Evolutionary conservation across 2,329 filamentous ascomycete genomes (phyloP), one percentile per base, ranked within the genome.

Genomic region (Apiospora saccharicola): DNA sequence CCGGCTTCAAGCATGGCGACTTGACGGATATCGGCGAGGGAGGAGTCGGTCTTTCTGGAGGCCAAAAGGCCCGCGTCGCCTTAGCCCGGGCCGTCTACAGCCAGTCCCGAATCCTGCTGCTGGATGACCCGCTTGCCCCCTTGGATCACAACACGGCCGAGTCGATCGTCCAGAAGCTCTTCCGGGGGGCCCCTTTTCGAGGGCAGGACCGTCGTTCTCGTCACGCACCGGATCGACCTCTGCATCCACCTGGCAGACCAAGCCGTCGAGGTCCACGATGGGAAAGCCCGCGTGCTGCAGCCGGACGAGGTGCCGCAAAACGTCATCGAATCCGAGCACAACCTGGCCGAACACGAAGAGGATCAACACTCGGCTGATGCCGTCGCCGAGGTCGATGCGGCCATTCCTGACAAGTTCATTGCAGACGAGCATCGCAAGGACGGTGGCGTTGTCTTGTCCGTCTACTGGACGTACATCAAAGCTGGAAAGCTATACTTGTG

Each of bases 391-490:
- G 82, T 85, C 19, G 82, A 81, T 6, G 85, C 86, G 13, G 89
- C 89, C 0, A 83, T 90, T 16, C 91, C 92, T 0, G 90, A 92
- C 44, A 94, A 94, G 77, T 95, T 96, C 77, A 91, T 95, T 67
- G 91, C 95, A 77, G 93, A 95, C 44, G 93, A 96, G 79, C 86
- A 91, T 75, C 88, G 93, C 68, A 91, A 89, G 0, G 88, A 93
- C 73, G 94, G 95, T 24, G 91, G 93, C 1, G 93, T 98, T 1
- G 90, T 95, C 76, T 83, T 90, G 14, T 87, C 87, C 8, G 91
- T 97, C 0, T 98, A 97, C 79, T 94, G 93, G 90, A 90, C 91
- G 74, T 98, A 97, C 76, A 91, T 97, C 82, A 93, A 91, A 80
- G 94, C 94, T 6, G 95, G 95, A 2, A 92, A 90, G 16, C 85